A percentile compares a stretch with the other conserved stretches of the same genome.
These are phyloP conservation scores for Tylopilus orsonianus DNA, from an alignment of 1,284 basidiomycete genomes.

Conservation along the genomic window DNA sequence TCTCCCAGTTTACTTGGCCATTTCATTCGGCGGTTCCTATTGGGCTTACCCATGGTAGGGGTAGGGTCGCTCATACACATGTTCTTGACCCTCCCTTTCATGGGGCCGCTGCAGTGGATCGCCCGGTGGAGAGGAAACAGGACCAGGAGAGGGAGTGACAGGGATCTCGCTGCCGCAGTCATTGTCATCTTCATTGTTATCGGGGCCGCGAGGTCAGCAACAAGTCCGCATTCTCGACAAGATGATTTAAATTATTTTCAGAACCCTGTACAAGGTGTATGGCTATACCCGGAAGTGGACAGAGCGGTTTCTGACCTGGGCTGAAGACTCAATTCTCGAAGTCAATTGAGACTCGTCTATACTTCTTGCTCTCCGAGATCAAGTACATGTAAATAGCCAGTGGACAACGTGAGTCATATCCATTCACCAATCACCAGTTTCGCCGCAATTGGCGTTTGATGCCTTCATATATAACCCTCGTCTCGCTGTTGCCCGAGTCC, in stretches of 20 bases:
- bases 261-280: constrained; percentile 71
- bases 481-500: constrained; percentile 56
- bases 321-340: constrained; percentile 78
- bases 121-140: constrained; percentile 60
- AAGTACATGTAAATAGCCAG: constrained; percentile 22
- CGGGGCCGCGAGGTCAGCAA: constrained; percentile 60
- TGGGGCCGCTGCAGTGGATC: constrained; percentile 65
- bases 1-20: constrained; percentile 45
- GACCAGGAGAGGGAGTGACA: constrained; percentile 48
- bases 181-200: constrained; percentile 61
- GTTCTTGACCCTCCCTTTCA: constrained; percentile 58
- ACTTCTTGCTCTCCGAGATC: constrained; percentile 8
- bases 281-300: constrained; percentile 57
- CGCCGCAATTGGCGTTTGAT: constrained; percentile 66
- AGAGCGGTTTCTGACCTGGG: constrained; percentile 61
- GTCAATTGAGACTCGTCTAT: constrained; percentile 45
- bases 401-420: constrained; percentile 4
- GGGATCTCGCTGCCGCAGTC: constrained; percentile 64
- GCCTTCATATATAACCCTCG: constrained; percentile 61
- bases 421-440: constrained; percentile 64
- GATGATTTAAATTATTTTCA: constrained; percentile 32
- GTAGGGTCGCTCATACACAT: constrained; percentile 74
- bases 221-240: background rate
- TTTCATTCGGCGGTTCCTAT: constrained; percentile 64
- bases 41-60: constrained; percentile 75